phyloP scores from a whole-genome alignment of 768 basidiomycete species.

The Leucocoprinus leucothites region DNA sequence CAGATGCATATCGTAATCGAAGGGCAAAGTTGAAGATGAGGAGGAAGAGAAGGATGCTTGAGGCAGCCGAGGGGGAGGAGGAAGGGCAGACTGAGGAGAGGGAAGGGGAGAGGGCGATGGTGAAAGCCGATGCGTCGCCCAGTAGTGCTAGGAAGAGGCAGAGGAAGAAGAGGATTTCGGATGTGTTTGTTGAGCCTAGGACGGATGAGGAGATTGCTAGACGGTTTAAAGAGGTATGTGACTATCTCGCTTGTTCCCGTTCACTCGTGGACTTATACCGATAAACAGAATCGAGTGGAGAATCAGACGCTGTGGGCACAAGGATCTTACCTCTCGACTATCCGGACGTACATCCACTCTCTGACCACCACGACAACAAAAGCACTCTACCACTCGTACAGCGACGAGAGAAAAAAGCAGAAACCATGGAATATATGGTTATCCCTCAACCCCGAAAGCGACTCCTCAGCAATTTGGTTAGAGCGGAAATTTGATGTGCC shows the following conservation, averaged over 20 bases:
- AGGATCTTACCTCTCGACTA: slow-evolving; percentile 60
- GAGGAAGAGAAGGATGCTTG: slow-evolving; percentile 1
- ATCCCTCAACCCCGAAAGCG: slow-evolving; percentile 69
- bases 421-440: slow-evolving; percentile 65
- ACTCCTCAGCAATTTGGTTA: slow-evolving; percentile 78
- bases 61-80: slow-evolving; percentile 4
- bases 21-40: slow-evolving; percentile 35
- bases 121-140: slow-evolving; percentile 14
- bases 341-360: slow-evolving; percentile 36
- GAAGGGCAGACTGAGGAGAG: neutral
- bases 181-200: slow-evolving; percentile 47
- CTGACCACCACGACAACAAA: neutral
- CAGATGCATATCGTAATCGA: slow-evolving; percentile 51
- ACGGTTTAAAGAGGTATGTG: slow-evolving; percentile 64
- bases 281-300: slow-evolving; percentile 63
- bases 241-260: slow-evolving; percentile 15
- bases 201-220: slow-evolving; percentile 65
- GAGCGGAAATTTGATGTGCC: slow-evolving; percentile 75
- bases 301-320: slow-evolving; percentile 72
- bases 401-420: slow-evolving; percentile 24
- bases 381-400: neutral
- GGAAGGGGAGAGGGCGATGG: slow-evolving; percentile 9
- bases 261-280: slow-evolving; percentile 13
- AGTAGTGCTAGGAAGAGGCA: slow-evolving; percentile 35
- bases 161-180: slow-evolving; percentile 36